phyloP scores from a whole-genome alignment of 176 grass and related monocot genomes.

The Secale cereale region DNA sequence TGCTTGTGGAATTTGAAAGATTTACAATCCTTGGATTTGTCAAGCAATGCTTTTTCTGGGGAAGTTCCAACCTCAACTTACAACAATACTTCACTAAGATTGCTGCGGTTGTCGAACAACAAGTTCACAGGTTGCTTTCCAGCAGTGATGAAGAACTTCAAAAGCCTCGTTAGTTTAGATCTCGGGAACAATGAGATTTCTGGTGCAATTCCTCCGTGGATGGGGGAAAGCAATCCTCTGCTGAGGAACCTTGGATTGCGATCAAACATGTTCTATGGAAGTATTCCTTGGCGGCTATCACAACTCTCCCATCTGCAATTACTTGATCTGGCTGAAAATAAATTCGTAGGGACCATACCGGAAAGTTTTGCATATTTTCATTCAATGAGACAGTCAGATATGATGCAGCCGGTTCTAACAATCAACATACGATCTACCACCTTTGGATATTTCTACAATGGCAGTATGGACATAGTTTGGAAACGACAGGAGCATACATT shows the following conservation, averaged over 20 bases:
- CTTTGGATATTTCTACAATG: not conserved
- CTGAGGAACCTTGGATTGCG: not conserved
- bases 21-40: not conserved
- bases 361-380: not conserved
- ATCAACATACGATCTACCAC: not conserved
- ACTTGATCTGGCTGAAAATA: conserved; percentile 3
- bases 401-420: not conserved
- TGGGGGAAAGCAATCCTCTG: not conserved
- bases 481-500: not conserved
- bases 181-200: not conserved
- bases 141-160: not conserved
- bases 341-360: not conserved
- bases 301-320: not conserved
- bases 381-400: not conserved
- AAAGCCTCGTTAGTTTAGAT: not conserved
- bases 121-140: conserved; percentile 18
- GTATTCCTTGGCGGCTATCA: not conserved
- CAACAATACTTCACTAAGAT: not conserved
- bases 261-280: conserved; percentile 25
- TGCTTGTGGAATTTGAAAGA: conserved; percentile 18
- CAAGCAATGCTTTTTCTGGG: not conserved
- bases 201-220: conserved; percentile 15
- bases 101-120: not conserved
- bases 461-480: not conserved
- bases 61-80: not conserved